phyloP scores from a whole-genome alignment of 2,329 filamentous ascomycete genomes.

The Fusarium devonianum region DNA sequence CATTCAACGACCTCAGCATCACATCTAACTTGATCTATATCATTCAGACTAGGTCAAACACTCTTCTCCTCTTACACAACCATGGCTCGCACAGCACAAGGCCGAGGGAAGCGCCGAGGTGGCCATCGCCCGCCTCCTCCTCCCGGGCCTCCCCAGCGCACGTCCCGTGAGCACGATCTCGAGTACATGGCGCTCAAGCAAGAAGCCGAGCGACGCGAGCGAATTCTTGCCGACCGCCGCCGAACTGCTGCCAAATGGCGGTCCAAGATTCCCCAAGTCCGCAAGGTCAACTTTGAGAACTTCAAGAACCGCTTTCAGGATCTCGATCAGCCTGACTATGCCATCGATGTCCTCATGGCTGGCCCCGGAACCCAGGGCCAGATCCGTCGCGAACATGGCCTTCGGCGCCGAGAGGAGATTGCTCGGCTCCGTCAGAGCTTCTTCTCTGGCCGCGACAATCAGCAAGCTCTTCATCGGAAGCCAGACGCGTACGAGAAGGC shows the following conservation, averaged over 20 bases:
- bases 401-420: conserved; percentile 48
- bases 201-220: conserved; percentile 48
- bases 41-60: no score
- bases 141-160: conserved; percentile 7
- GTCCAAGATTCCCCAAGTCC: conserved; percentile 51
- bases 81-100: conserved; percentile 30
- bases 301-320: conserved; percentile 53
- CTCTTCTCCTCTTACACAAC: not conserved
- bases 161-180: conserved; percentile 41
- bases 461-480: conserved; percentile 7
- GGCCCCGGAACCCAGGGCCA: conserved; percentile 47
- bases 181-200: conserved; percentile 44
- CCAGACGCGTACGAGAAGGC: conserved; percentile 28
- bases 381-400: conserved; percentile 49
- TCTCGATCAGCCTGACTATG: conserved; percentile 47
- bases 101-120: conserved; percentile 5
- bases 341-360: conserved; percentile 50
- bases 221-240: conserved; percentile 47
- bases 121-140: conserved; percentile 10
- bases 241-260: conserved; percentile 50
- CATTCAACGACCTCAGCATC: no score
- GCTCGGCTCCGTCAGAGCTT: conserved; percentile 46
- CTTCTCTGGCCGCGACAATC: conserved; percentile 16
- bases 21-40: no score
- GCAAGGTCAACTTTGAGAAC: conserved; percentile 52